Evolutionary conservation across 208 protist species (phyloP), one percentile per base, ranked within the genome.

Genomic region (Leishmania aethiopica): DNA sequence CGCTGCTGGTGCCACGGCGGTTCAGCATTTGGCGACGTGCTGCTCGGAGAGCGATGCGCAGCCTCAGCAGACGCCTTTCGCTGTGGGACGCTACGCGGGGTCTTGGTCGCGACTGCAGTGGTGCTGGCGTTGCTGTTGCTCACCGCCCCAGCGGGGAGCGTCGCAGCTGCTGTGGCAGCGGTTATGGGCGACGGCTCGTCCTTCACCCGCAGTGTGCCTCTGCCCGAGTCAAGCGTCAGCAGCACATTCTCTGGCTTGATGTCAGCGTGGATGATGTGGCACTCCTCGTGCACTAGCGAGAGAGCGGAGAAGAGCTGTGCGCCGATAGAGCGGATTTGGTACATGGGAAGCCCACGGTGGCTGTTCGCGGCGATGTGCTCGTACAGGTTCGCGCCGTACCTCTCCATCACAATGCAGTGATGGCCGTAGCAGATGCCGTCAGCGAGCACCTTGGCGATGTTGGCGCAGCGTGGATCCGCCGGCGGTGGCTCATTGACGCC

Each of bases 241-340:
- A 99, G 86, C 77, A 99, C 91, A 86, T 99, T 99, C 85, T 99
- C 96, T 64, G 96, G 96, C 83, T 99, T 99, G 66, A 99, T 92
- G 85, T 99, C 99, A 80, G 97, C 98, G 88, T 99, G 99, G 73
- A 99, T 98, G 47, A 99, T 96, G 82, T 95, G 88, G 70, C 92
- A 95, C 62, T 94, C 83, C 70, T 97, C 90, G 66, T 97, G 88
- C 45, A 99, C 81, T 0, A 99, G 92, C 51, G 87, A 88, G n/a
- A 99, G 89, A n/a, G 96, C 97, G 4, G 88, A 84, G 11, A 99
- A 90, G 17, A 99, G 93, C 89, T 99, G 97, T 64, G 86, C 66
- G 19, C 92, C 94, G 81, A 98, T 92, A 51, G 84, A 88, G 45
- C 91, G 94, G 64, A 98, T 97, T 37, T 96, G 92, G 74, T 95